Evolutionary conservation across 495 filamentous ascomycete species (phyloP), one percentile per base, ranked within the genome.

Genomic region (Aspergillus avenaceus): DNA sequence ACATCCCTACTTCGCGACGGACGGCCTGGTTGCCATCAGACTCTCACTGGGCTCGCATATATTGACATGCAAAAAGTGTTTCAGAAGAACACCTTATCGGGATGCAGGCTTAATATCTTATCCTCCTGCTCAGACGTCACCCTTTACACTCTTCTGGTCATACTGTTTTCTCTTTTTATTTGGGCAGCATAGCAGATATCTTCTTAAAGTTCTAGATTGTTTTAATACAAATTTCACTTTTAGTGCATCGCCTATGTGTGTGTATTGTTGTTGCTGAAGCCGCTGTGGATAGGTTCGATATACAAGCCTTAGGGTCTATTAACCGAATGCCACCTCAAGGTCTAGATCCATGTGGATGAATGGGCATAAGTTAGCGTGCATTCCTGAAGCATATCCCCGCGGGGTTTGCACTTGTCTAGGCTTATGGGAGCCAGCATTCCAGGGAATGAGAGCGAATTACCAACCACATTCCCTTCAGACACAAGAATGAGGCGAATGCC

Each of bases 161-260:
- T 18, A 21, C 12, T 49, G 32, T 14, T 14, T 12, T 41, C 23
- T 41, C 19, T 21, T 28, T 48, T 21, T 13, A 27, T 28, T 48
- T n/a, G 18, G 18, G 19, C 31, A 28, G 42, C 13, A 41, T 28
- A 26, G 9, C 46, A 41, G 34, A 38, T n/a, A 38, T 5, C 19
- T 49, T 21, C 8, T 45, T 49, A 49, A 34, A 49, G 34, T 28
- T 40, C 18, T 41, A 41, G 2, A 2, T 5, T 49, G 34, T 28
- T 36, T 27, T 41, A 41, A 49, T 49, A 49, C 32, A 26, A 34
- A 27, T 26, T 41, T 29, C 34, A 28, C 29, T 49, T 18, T 26
- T 40, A 25, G 12, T 22, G 1, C 14, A 16, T 38, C 6, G 16
- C n/a, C n/a, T n/a, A n/a, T n/a, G n/a, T n/a, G n/a, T n/a, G n/a